phyloP scores from a whole-genome alignment of 495 filamentous ascomycete species.

The Aspergillus steynii region DNA sequence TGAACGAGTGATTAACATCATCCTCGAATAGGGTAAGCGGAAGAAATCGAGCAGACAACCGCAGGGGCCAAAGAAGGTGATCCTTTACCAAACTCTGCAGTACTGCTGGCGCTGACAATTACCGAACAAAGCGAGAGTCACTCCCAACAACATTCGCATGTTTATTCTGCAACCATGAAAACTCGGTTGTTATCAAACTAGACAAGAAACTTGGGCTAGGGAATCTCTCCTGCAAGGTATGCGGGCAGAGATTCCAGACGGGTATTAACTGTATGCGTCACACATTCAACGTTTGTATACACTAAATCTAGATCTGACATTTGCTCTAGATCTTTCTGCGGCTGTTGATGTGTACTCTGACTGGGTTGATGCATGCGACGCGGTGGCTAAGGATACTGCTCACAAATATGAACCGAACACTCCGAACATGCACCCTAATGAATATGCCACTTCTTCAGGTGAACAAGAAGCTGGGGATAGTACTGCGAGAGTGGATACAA shows the following conservation, averaged over 20 bases:
- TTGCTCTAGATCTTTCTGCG: slow-evolving; percentile 70
- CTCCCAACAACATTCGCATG: slow-evolving; percentile 91
- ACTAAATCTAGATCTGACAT: background rate
- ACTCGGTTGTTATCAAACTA: slow-evolving; percentile 80
- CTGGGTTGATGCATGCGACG: slow-evolving; percentile 97
- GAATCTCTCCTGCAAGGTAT: slow-evolving; percentile 83
- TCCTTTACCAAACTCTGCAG: background rate
- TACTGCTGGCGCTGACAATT: slow-evolving; percentile 9
- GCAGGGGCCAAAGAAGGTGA: slow-evolving; percentile 79
- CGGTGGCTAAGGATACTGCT: slow-evolving; percentile 63
- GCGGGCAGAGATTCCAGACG: slow-evolving; percentile 89
- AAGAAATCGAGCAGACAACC: slow-evolving; percentile 91
- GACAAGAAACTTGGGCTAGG: slow-evolving; percentile 90
- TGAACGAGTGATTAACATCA: background rate
- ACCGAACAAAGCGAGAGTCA: slow-evolving; percentile 66
- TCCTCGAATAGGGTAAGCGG: slow-evolving; percentile 70
- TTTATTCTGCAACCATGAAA: slow-evolving; percentile 97
- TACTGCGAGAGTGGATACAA: slow-evolving; percentile 18
- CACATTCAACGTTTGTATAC: background rate
- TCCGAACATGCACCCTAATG: slow-evolving; percentile 20
- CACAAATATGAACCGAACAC: slow-evolving; percentile 53
- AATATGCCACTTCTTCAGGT: slow-evolving; percentile 15
- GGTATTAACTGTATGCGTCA: slow-evolving; percentile 83
- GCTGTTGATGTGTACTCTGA: slow-evolving; percentile 95
- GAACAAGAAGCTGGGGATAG: slow-evolving; percentile 21